phyloP scores from a whole-genome alignment of 208 protist genomes.

The Phytomonas sp. region DNA sequence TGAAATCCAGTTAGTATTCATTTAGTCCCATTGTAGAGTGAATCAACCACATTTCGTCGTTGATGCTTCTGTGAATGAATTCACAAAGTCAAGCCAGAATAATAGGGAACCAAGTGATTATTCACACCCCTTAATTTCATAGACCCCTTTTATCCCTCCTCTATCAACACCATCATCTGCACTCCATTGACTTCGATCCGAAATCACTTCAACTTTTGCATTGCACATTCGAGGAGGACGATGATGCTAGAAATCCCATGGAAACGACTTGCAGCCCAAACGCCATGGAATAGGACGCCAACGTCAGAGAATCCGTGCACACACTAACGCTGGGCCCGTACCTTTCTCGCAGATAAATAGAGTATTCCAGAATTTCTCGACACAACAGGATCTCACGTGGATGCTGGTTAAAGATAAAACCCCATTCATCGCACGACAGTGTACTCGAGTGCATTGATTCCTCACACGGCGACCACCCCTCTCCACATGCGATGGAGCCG shows the following conservation, averaged over 20 bases:
- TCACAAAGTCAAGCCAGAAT: background rate
- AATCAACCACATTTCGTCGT: background rate
- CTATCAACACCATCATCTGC: background rate
- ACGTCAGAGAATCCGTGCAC: conserved; percentile 56
- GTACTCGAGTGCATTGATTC: background rate
- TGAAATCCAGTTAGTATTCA: background rate
- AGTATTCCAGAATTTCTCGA: conserved; percentile 36
- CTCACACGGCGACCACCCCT: background rate
- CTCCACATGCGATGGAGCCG: background rate
- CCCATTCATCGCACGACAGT: conserved; percentile 12
- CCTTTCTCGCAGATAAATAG: conserved; percentile 23
- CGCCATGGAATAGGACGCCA: conserved; percentile 62
- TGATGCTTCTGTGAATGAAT: background rate
- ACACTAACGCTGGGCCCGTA: conserved; percentile 30
- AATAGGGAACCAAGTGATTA: background rate
- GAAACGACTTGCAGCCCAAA: conserved; percentile 50
- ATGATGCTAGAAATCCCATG: conserved; percentile 17
- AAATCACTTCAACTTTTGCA: background rate
- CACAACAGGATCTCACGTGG: conserved; percentile 35
- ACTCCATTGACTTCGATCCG: background rate
- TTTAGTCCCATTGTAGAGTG: background rate
- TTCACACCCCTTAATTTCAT: background rate
- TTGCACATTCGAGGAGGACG: background rate
- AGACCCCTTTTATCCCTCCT: background rate
- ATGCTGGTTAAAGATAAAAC: conserved; percentile 39